Conservation (phyloP, 2,329 filamentous ascomycete species). For the Trichoderma citrinoviride region DNA sequence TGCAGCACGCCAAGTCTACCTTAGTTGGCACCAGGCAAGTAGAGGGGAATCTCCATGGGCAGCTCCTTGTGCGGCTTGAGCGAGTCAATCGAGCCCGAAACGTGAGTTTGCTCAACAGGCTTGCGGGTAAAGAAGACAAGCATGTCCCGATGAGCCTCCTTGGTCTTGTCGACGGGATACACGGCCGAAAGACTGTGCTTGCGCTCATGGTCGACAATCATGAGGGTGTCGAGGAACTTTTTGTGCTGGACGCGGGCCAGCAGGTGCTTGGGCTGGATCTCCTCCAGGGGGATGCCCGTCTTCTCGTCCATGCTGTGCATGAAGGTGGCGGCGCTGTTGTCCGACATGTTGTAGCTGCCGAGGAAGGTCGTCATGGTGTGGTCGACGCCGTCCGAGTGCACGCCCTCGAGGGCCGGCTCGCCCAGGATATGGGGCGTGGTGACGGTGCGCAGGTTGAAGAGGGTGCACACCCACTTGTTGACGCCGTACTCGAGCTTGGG, state of each 20-base stretch:
- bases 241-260: slow-evolving; percentile 29
- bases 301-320: slow-evolving; percentile 31
- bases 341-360: slow-evolving; percentile 31
- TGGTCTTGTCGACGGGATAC: slow-evolving; percentile 26
- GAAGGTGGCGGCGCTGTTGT: slow-evolving; percentile 32
- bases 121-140: slow-evolving; percentile 33
- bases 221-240: slow-evolving; percentile 31
- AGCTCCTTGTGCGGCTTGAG: slow-evolving; percentile 27
- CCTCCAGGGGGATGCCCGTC: slow-evolving; percentile 27
- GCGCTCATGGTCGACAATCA: slow-evolving; percentile 31
- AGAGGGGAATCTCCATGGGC: slow-evolving; percentile 31
- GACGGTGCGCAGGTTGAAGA: slow-evolving; percentile 33
- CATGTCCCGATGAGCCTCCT: slow-evolving; percentile 32
- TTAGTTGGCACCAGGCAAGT: slow-evolving; percentile 23
- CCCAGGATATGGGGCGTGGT: slow-evolving; percentile 31
- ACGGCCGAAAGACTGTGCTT: slow-evolving; percentile 32
- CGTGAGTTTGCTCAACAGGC: slow-evolving; percentile 27
- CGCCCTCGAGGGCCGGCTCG: slow-evolving; percentile 35
- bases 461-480: slow-evolving; percentile 30
- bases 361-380: slow-evolving; percentile 36
- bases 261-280: slow-evolving; percentile 27
- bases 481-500: slow-evolving; percentile 30
- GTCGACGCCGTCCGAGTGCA: slow-evolving; percentile 35
- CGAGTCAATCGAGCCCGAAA: slow-evolving; percentile 30
- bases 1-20: neutral